A percentile compares a stretch with the other conserved stretches of the same genome.
These are phyloP conservation scores for Hawksworthiomyces lignivorus DNA, from an alignment of 2,329 filamentous ascomycete species.

Conservation along the genomic window DNA sequence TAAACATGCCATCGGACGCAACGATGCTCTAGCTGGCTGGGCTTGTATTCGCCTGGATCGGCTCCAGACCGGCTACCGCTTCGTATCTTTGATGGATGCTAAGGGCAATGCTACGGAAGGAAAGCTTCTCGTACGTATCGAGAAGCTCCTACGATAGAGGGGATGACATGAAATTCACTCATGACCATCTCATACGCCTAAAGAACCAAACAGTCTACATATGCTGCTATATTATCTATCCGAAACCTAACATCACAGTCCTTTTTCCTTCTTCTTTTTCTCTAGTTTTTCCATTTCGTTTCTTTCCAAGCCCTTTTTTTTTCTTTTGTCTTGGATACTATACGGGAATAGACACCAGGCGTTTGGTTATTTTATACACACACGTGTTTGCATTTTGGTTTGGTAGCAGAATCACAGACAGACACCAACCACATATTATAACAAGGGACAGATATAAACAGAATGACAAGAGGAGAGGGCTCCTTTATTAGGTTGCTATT, in stretches of 20 bases:
- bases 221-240: too few relatives aligned
- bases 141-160: conserved; percentile 33
- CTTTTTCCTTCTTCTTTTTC: background rate
- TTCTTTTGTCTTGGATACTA: background rate
- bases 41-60: conserved; percentile 54
- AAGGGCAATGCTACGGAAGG: conserved; percentile 36
- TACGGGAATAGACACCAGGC: too few relatives aligned
- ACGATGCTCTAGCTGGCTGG: conserved; percentile 38
- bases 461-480: too few relatives aligned
- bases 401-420: too few relatives aligned
- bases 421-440: too few relatives aligned
- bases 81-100: conserved; percentile 41
- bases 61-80: conserved; percentile 46
- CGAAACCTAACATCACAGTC: background rate
- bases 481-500: too few relatives aligned
- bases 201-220: too few relatives aligned
- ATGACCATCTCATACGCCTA: too few relatives aligned
- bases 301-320: background rate
- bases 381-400: too few relatives aligned
- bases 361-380: too few relatives aligned
- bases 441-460: too few relatives aligned
- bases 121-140: conserved; percentile 45
- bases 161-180: too few relatives aligned
- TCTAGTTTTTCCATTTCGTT: background rate
- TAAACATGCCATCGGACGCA: conserved; percentile 9